Conservation (phyloP, 2,329 filamentous ascomycete genomes). For the Pyrenochaeta sp. region DNA sequence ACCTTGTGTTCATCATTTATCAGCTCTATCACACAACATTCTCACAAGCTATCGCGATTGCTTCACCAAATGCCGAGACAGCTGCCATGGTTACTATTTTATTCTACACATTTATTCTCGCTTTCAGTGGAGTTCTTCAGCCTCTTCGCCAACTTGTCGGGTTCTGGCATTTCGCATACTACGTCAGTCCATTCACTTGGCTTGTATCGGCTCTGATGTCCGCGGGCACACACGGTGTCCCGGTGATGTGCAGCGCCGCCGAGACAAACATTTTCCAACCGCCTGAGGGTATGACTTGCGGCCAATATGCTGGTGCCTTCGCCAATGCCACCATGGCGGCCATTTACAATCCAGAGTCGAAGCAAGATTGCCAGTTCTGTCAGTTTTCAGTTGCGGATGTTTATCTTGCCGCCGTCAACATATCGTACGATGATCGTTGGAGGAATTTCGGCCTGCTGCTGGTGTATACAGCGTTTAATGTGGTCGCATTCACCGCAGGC, state of each 20-base stretch:
- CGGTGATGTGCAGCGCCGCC: constrained; percentile 49
- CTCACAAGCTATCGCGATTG: not conserved
- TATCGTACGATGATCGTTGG: too few species aligned
- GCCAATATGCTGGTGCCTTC: too few species aligned
- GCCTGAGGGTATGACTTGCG: too few species aligned
- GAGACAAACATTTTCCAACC: constrained; percentile 53
- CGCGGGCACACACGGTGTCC: constrained; percentile 43
- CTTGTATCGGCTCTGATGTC: constrained; percentile 51
- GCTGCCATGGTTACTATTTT: not conserved
- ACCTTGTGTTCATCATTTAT: not conserved
- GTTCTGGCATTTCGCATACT: not conserved
- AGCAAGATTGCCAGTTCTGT: too few species aligned
- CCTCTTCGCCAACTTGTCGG: constrained; percentile 32
- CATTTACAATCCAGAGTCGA: too few species aligned
- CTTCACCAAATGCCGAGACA: not conserved
- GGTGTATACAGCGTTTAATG: too few species aligned
- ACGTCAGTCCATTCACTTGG: constrained; percentile 67
- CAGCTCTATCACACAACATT: not conserved
- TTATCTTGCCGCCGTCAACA: too few species aligned
- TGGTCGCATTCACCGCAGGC: too few species aligned
- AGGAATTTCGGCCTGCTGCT: too few species aligned
- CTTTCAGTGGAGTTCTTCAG: constrained; percentile 26
- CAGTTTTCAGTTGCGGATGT: too few species aligned
- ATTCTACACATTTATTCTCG: not conserved
- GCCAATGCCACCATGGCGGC: too few species aligned